Conservation (phyloP, 768 basidiomycete genomes). For the Boletellus sp. region DNA sequence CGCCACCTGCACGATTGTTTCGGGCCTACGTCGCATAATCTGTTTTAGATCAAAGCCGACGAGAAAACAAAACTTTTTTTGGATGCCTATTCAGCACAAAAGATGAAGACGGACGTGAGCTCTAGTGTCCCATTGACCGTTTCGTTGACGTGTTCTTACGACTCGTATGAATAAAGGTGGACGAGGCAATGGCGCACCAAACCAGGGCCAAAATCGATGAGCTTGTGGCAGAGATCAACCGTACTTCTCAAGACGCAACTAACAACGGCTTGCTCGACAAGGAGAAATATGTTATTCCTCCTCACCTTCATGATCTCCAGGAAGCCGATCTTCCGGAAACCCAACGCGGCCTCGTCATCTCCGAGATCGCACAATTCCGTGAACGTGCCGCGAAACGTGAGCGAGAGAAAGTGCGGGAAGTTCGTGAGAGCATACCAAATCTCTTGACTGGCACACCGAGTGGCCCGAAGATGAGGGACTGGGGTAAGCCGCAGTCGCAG, state of each 20-base stretch:
- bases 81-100: constrained; percentile 77
- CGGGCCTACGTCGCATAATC: constrained; percentile 40
- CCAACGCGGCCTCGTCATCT: constrained; percentile 85
- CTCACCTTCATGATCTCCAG: constrained; percentile 94
- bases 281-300: constrained; percentile 87
- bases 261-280: constrained; percentile 73
- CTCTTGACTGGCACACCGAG: constrained; percentile 48
- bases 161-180: constrained; percentile 44
- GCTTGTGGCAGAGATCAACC: constrained; percentile 69
- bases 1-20: neutral
- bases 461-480: constrained; percentile 74
- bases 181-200: constrained; percentile 61
- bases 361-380: constrained; percentile 94
- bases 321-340: constrained; percentile 97
- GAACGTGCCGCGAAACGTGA: constrained; percentile 91
- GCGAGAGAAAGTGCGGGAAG: constrained; percentile 82
- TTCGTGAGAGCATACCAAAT: constrained; percentile 53
- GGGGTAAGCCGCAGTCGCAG: constrained; percentile 56
- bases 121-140: neutral
- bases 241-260: constrained; percentile 69
- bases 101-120: constrained; percentile 80
- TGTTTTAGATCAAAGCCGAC: constrained; percentile 85
- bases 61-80: constrained; percentile 89
- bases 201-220: constrained; percentile 63
- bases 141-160: neutral